Percentiles rank a stretch among this genome's conserved stretches.
These are phyloP conservation scores for Climacium dendroides DNA, from an alignment of 225 moss, liverwort and hornwort genomes.

Conservation along the genomic window DNA sequence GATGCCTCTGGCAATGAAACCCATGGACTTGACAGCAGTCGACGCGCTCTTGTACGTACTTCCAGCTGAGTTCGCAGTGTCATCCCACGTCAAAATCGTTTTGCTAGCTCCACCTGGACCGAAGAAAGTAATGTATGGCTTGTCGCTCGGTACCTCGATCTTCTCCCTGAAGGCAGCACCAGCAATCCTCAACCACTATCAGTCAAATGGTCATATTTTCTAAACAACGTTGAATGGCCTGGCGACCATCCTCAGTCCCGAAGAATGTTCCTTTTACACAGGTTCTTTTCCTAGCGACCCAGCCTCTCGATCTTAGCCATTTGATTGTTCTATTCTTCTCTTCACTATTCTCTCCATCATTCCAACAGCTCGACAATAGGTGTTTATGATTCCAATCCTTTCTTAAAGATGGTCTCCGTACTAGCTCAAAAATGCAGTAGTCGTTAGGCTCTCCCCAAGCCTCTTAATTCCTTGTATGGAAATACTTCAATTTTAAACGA, in stretches of 20 bases:
- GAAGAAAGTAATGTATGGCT: conserved; percentile 16
- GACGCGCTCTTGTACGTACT: conserved; percentile 15
- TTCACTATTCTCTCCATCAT: not conserved
- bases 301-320: not conserved
- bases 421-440: not conserved
- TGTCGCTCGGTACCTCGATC: conserved; percentile 1
- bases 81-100: conserved; percentile 3
- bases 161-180: conserved; percentile 16
- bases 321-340: not conserved
- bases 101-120: not conserved
- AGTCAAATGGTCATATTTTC: not conserved
- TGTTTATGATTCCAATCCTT: not conserved
- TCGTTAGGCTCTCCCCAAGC: not conserved
- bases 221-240: not conserved
- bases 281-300: not conserved
- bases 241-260: not conserved
- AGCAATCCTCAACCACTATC: not conserved
- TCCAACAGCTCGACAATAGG: not conserved
- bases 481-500: not conserved
- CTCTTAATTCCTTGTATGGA: not conserved
- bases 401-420: not conserved
- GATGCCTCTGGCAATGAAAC: conserved; percentile 30
- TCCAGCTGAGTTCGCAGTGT: conserved; percentile 7
- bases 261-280: not conserved
- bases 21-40: conserved; percentile 2